Conservation (phyloP, 176 grass and related monocot genomes). For the Oryza punctata region DNA sequence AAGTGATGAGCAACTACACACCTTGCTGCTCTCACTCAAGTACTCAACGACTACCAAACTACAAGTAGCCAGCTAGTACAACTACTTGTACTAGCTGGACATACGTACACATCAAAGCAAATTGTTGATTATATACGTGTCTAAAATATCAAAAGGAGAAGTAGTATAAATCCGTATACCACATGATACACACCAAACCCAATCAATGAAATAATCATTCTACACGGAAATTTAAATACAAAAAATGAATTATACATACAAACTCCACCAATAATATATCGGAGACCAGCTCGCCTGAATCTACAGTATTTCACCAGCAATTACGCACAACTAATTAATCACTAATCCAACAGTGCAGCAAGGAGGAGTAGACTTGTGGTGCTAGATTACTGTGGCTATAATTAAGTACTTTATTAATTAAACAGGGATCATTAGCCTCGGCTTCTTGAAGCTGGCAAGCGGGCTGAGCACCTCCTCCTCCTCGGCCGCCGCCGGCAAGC, state of each 20-base stretch:
- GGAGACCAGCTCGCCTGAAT: neutral
- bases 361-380: neutral
- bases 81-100: neutral
- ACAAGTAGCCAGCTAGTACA: neutral
- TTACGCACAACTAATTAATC: neutral
- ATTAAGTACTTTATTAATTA: neutral
- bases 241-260: neutral
- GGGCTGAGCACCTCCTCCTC: constrained; percentile 88
- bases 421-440: constrained; percentile 62
- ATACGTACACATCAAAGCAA: neutral
- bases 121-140: neutral
- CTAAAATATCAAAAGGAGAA: neutral
- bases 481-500: constrained; percentile 4
- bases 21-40: neutral
- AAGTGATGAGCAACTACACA: neutral
- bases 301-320: neutral
- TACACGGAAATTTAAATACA: neutral
- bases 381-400: neutral
- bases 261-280: neutral
- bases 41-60: neutral
- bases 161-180: neutral
- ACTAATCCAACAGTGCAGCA: neutral
- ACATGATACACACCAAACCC: neutral
- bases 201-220: constrained; percentile 20
- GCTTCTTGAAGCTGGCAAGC: constrained; percentile 67